Conservation (phyloP, 2,329 filamentous ascomycete genomes). For the Penicillium sclerotiorum region DNA sequence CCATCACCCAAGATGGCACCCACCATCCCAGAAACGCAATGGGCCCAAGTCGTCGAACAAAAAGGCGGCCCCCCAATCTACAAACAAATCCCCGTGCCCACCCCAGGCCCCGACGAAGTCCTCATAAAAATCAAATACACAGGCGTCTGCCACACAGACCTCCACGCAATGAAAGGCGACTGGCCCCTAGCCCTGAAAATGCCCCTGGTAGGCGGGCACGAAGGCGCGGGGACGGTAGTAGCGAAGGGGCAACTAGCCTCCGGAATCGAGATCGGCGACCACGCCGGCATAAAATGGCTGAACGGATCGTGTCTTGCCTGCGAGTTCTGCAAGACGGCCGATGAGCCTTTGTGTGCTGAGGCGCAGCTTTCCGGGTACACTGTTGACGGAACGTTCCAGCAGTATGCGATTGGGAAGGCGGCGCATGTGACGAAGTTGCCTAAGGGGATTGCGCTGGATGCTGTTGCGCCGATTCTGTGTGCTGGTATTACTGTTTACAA, state of each 20-base stretch:
- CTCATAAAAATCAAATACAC: conserved; percentile 89
- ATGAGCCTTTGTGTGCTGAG: conserved; percentile 80
- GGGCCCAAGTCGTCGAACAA: conserved; percentile 88
- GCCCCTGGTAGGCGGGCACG: conserved; percentile 80
- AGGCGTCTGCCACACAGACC: conserved; percentile 88
- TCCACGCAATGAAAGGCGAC: conserved; percentile 81
- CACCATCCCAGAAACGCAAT: conserved; percentile 77
- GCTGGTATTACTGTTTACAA: conserved; percentile 90
- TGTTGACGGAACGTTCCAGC: conserved; percentile 89
- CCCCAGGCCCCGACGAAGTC: conserved; percentile 85
- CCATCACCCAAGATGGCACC: conserved; percentile 13
- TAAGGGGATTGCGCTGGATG: conserved; percentile 73
- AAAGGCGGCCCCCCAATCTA: conserved; percentile 66
- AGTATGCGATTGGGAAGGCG: conserved; percentile 87
- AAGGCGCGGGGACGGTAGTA: conserved; percentile 81
- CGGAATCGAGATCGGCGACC: conserved; percentile 78
- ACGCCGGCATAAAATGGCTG: conserved; percentile 90
- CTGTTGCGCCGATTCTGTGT: conserved; percentile 77
- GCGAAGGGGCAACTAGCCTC: conserved; percentile 74
- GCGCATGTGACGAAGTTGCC: conserved; percentile 81
- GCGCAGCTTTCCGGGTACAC: conserved; percentile 84
- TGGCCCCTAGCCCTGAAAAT: conserved; percentile 85
- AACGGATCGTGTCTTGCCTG: conserved; percentile 85
- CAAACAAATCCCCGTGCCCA: conserved; percentile 70
- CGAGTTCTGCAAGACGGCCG: conserved; percentile 76